These are phyloP conservation scores for Chytriomyces sp. DNA, from an alignment of 192 early-diverging fungal species.

Conservation along the genomic window DNA sequence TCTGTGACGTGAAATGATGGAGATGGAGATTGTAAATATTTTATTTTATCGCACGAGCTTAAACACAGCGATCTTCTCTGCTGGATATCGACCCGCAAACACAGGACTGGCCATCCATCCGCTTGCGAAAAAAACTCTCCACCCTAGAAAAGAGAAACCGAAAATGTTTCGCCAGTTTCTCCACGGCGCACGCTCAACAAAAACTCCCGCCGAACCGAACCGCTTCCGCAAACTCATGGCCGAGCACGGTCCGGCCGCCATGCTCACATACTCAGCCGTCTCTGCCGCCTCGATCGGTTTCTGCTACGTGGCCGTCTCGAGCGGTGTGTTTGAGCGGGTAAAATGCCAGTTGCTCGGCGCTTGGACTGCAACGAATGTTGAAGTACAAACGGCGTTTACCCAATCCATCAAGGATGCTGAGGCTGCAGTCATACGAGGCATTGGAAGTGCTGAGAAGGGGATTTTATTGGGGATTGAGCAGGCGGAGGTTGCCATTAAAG, in stretches of 20 bases:
- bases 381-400: neutral
- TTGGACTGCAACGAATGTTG: neutral
- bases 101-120: too few relatives aligned
- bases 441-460: neutral
- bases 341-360: slow-evolving; percentile 12
- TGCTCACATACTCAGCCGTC: slow-evolving; percentile 44
- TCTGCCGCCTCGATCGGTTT: slow-evolving; percentile 37
- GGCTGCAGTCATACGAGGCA: neutral
- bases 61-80: too few relatives aligned
- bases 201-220: neutral
- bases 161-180: neutral
- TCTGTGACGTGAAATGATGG: too few relatives aligned
- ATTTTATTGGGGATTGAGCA: slow-evolving; percentile 18
- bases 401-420: neutral
- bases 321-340: neutral
- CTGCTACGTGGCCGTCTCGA: slow-evolving; percentile 26
- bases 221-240: slow-evolving; percentile 23
- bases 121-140: neutral
- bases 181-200: neutral
- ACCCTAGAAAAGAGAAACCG: neutral
- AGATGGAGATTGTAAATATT: too few relatives aligned
- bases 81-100: too few relatives aligned
- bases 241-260: slow-evolving; percentile 42
- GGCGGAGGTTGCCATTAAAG: neutral
- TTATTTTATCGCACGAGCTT: too few relatives aligned